Evolutionary conservation across 768 basidiomycete species (phyloP).

Genomic region (Suillus variegatus): DNA sequence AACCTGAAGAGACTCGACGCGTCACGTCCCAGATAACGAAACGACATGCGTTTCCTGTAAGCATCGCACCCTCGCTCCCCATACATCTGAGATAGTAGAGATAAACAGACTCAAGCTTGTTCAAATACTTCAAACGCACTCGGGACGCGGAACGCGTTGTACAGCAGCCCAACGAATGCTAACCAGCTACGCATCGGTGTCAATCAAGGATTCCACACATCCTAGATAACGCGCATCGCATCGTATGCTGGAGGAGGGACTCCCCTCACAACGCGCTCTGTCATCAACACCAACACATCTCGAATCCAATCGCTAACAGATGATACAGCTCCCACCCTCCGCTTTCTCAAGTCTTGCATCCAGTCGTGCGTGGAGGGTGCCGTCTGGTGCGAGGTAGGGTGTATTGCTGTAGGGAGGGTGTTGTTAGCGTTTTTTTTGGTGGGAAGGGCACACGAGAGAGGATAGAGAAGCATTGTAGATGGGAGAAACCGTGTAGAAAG

Average conservation of each 20-base stretch:
- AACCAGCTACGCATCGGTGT: not conserved
- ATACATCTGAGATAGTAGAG: not conserved
- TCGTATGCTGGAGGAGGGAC: not conserved
- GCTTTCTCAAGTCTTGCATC: conserved; percentile 47
- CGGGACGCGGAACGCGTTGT: not conserved
- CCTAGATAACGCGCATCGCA: not conserved
- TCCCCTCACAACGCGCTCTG: not conserved
- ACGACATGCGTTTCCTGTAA: not conserved
- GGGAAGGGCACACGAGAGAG: not conserved
- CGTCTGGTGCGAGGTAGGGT: conserved; percentile 48
- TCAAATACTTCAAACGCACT: not conserved
- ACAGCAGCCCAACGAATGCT: not conserved
- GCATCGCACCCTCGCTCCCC: not conserved
- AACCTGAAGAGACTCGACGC: not conserved
- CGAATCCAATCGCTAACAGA: conserved; percentile 33
- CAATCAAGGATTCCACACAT: not conserved
- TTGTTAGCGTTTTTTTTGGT: not conserved
- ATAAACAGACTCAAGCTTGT: too few relatives aligned
- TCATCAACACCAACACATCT: not conserved
- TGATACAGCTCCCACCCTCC: conserved; percentile 40
- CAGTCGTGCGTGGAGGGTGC: conserved; percentile 44
- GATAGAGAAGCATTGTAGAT: too few relatives aligned
- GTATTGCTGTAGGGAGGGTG: conserved; percentile 36
- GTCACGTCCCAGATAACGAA: not conserved
- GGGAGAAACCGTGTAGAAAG: not conserved